phyloP scores from a whole-genome alignment of 352 stramenopile genomes.

The Phytophthora meadii region DNA sequence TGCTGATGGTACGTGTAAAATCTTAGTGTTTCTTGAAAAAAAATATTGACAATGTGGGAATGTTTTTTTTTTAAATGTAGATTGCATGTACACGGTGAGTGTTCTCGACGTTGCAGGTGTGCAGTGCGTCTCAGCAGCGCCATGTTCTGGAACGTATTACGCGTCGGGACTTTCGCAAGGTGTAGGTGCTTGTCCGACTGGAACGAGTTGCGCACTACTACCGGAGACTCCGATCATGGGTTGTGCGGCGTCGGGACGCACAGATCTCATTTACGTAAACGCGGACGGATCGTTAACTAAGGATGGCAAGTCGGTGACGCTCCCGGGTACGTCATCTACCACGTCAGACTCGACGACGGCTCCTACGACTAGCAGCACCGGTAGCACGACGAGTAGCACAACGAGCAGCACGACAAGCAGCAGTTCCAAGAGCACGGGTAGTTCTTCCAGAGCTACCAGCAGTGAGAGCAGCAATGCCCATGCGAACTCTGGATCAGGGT shows the following conservation, averaged over 20 bases:
- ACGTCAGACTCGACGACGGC: conserved; percentile 10
- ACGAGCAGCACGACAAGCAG: conserved; percentile 10
- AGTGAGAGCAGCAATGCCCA: conserved; percentile 23
- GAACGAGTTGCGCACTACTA: conserved; percentile 65
- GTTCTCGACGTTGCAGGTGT: conserved; percentile 66
- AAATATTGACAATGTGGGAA: conserved; percentile 10
- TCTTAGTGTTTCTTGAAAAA: neutral
- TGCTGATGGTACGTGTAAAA: conserved; percentile 13
- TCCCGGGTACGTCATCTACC: conserved; percentile 13
- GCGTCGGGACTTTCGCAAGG: conserved; percentile 48
- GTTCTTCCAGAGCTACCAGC: conserved; percentile 12
- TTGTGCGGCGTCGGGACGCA: conserved; percentile 55
- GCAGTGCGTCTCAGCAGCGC: conserved; percentile 55
- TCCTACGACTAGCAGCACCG: conserved; percentile 9
- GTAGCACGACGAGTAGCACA: conserved; percentile 17
- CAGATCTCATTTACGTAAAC: conserved; percentile 77
- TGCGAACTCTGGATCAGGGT: conserved; percentile 16
- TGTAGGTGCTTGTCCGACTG: conserved; percentile 61
- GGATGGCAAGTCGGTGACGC: conserved; percentile 45
- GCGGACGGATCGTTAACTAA: conserved; percentile 66
- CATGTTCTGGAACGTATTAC: conserved; percentile 73
- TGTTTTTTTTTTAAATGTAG: conserved; percentile 30
- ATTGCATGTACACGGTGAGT: conserved; percentile 67
- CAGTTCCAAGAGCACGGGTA: conserved; percentile 3
- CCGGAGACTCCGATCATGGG: conserved; percentile 73